Base-by-base conservation (phyloP, 1,284 basidiomycete genomes). In the Irpex sp. region DNA sequence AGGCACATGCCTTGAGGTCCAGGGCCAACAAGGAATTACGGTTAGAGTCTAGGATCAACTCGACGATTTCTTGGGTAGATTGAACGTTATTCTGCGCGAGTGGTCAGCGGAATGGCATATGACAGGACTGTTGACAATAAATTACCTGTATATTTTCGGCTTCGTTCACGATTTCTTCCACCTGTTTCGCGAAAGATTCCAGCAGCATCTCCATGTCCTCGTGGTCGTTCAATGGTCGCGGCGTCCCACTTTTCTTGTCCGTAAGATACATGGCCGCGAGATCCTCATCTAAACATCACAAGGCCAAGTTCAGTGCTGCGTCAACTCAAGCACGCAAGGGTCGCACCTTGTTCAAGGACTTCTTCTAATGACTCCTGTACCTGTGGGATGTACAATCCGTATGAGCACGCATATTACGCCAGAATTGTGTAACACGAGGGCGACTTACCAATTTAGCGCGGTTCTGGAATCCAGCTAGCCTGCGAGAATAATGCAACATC, bases 1-100 rank as follows among this genome's bases (percentile, higher is more conserved):
- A 56, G 36, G 61, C 76, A 36, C 67, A 90, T 26, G 26, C 92
- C 81, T 96, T 91, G 57, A 99, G 82, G 74, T 98, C 97, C 26
- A 98, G 82, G 26, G 95, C 93, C 13, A 98, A 82, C 11, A 99
- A 81, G 3, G 92, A 87, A 74, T 99, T 99, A 57, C 97, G 91
- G 78, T 97, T 97, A 63, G 95, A 93, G 75, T 99, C 97, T 56
- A 99, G 84, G 72, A 98, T 96, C 63, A 99, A 84, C 76, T 99
- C 97, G 5, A 97, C 94, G 59, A 98, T 97, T 76, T 98, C 96
- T 79, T 98, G 96, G 0, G 96, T 98, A 15, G 94, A 95, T 78
- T 94, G 91, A 61, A 98, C 94, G 73, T 97, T 97, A 62, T 82
- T 85, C 93, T 96, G 69, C 21, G 49, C 62, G 52, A 49, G 61